These are phyloP conservation scores for Pyrenopolyporus hunteri DNA, from an alignment of 495 filamentous ascomycete species.

Conservation along the genomic window DNA sequence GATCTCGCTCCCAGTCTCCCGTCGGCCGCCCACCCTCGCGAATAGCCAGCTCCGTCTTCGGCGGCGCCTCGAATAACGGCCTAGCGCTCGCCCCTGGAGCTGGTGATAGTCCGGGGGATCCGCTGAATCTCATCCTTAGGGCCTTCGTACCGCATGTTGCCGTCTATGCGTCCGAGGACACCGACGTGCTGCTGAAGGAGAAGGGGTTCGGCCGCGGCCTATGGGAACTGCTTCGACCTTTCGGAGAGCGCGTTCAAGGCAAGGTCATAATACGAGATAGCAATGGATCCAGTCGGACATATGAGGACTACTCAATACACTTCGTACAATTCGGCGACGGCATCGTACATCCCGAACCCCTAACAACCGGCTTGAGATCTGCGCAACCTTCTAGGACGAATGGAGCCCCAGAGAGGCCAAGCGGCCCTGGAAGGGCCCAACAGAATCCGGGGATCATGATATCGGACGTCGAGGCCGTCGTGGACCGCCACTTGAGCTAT, in stretches of 20 bases:
- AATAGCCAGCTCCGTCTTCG: conserved; percentile 55
- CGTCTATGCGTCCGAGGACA: conserved; percentile 81
- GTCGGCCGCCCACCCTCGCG: conserved; percentile 61
- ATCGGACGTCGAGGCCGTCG: conserved; percentile 56
- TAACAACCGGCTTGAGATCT: conserved; percentile 44
- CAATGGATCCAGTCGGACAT: conserved; percentile 76
- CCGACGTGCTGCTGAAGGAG: conserved; percentile 75
- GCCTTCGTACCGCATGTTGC: conserved; percentile 88
- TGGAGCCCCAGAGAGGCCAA: conserved; percentile 27
- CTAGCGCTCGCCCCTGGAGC: conserved; percentile 56
- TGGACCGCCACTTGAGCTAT: conserved; percentile 58
- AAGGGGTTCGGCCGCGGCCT: conserved; percentile 87
- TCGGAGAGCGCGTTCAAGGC: conserved; percentile 86
- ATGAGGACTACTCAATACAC: conserved; percentile 88
- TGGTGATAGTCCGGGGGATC: conserved; percentile 62
- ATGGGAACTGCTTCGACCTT: conserved; percentile 83
- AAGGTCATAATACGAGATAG: conserved; percentile 92
- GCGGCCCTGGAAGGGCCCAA: conserved; percentile 19
- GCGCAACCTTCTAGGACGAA: conserved; percentile 36
- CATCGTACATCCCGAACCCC: conserved; percentile 57
- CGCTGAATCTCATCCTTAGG: conserved; percentile 74
- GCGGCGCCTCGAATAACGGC: conserved; percentile 44
- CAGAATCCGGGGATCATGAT: conserved; percentile 30
- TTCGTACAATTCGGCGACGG: conserved; percentile 74
- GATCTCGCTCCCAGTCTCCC: conserved; percentile 64